phyloP scores from a whole-genome alignment of 208 protist species.

The Wallacemonas collosoma region DNA sequence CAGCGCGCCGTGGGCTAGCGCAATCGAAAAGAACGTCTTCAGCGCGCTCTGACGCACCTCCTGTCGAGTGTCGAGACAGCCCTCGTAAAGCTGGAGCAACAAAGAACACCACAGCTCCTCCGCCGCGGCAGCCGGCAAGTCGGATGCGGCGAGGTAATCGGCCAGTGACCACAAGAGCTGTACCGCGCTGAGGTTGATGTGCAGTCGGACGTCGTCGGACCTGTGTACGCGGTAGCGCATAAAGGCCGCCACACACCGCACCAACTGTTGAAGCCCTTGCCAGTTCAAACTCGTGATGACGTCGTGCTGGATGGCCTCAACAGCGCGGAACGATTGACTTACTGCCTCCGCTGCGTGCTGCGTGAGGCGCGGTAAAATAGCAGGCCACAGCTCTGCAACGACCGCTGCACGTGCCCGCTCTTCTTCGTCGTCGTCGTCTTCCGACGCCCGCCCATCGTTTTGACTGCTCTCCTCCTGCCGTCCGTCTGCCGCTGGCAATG shows the following conservation, averaged over 20 bases:
- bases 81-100: slow-evolving; percentile 57
- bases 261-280: slow-evolving; percentile 53
- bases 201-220: slow-evolving; percentile 43
- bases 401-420: neutral
- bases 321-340: slow-evolving; percentile 55
- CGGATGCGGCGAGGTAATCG: slow-evolving; percentile 63
- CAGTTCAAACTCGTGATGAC: slow-evolving; percentile 60
- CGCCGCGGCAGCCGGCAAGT: slow-evolving; percentile 42
- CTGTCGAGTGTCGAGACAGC: slow-evolving; percentile 52
- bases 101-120: slow-evolving; percentile 40
- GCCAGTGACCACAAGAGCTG: slow-evolving; percentile 87
- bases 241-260: slow-evolving; percentile 63
- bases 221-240: slow-evolving; percentile 34
- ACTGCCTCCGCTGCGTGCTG: slow-evolving; percentile 31
- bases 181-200: slow-evolving; percentile 84
- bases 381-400: slow-evolving; percentile 13
- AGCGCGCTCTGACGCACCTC: slow-evolving; percentile 85
- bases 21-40: slow-evolving; percentile 80
- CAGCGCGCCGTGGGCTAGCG: slow-evolving; percentile 73
- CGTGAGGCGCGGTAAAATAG: neutral
- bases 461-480: neutral
- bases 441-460: neutral
- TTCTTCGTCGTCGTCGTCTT: slow-evolving; percentile 2
- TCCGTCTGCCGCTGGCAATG: neutral
- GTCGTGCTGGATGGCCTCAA: slow-evolving; percentile 80